A percentile compares a stretch with the other conserved stretches of the same genome.
phyloP scores from a whole-genome alignment of 2,329 filamentous ascomycete genomes.

The Mollisia scopiformis region DNA sequence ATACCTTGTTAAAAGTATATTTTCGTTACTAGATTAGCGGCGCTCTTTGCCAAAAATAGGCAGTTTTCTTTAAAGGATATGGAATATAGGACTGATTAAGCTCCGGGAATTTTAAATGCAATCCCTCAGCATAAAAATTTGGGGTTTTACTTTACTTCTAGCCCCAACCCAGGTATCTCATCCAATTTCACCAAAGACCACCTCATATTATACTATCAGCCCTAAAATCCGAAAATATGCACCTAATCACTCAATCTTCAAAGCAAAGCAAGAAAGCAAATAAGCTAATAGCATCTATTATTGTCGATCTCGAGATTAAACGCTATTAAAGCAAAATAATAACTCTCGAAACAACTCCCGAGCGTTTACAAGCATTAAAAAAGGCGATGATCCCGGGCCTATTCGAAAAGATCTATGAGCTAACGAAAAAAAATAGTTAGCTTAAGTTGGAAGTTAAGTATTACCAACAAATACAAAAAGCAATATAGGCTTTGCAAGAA shows the following conservation, averaged over 20 bases:
- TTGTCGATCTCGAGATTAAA: conserved; percentile 3
- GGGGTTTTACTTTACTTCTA: neutral
- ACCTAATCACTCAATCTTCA: conserved; percentile 6
- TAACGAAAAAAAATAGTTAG: conserved; percentile 3
- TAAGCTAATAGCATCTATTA: neutral
- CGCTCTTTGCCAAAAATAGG: neutral
- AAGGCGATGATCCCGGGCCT: neutral
- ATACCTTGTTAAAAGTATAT: too few relatives aligned
- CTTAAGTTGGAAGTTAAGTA: conserved; percentile 5
- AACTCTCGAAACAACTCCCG: conserved; percentile 2
- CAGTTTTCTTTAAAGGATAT: neutral
- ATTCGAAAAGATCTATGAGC: conserved; percentile 3
- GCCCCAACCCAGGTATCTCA: neutral
- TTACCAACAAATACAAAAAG: neutral
- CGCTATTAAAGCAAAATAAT: conserved; percentile 1
- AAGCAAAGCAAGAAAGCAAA: neutral
- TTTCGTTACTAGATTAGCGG: neutral
- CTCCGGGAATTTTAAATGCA: neutral
- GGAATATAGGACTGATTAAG: neutral
- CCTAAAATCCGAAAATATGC: neutral
- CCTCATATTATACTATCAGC: neutral
- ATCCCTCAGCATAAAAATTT: neutral
- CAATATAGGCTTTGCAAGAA: neutral
- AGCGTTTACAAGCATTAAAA: conserved; percentile 2
- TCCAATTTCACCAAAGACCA: neutral